Evolutionary conservation across 78 protist genomes (phyloP).

Genomic region (Polysphondylium violaceum): DNA sequence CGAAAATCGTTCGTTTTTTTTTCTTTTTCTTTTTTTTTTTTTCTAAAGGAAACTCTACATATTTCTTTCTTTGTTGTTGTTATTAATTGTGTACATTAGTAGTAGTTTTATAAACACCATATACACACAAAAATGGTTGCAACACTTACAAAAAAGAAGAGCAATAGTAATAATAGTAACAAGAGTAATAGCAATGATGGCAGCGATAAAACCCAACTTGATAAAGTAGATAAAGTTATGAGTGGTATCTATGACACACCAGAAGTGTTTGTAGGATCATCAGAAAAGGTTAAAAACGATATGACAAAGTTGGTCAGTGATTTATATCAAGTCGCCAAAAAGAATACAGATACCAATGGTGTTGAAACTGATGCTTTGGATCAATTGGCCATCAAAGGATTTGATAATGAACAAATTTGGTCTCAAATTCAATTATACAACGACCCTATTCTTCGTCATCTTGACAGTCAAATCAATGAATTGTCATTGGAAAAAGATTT

Average conservation of each 20-base stretch:
- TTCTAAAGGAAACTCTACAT: too few species aligned
- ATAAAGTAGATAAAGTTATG: conserved; percentile 4
- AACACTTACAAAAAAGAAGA: too few species aligned
- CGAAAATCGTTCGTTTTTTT: too few species aligned
- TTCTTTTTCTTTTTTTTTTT: too few species aligned
- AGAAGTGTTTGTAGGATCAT: conserved; percentile 31
- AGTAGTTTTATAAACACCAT: too few species aligned
- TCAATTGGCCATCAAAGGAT: conserved; percentile 38
- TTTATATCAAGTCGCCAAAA: conserved; percentile 35
- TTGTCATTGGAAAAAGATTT: background rate
- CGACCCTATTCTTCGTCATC: conserved; percentile 37
- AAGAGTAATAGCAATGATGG: too few species aligned
- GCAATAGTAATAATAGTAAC: too few species aligned
- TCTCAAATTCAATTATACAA: conserved; percentile 72
- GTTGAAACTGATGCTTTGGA: conserved; percentile 20
- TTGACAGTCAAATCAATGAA: conserved; percentile 1
- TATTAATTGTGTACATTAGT: too few species aligned
- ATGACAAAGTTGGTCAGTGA: conserved; percentile 4
- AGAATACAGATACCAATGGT: conserved; percentile 25
- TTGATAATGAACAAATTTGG: conserved; percentile 87
- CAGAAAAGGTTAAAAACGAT: background rate
- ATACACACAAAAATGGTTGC: too few species aligned
- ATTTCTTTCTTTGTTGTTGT: too few species aligned
- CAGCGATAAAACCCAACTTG: conserved; percentile 9
- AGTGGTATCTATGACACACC: conserved; percentile 23